phyloP scores from a whole-genome alignment of 2,329 filamentous ascomycete genomes.

The Fusarium incarnatum region DNA sequence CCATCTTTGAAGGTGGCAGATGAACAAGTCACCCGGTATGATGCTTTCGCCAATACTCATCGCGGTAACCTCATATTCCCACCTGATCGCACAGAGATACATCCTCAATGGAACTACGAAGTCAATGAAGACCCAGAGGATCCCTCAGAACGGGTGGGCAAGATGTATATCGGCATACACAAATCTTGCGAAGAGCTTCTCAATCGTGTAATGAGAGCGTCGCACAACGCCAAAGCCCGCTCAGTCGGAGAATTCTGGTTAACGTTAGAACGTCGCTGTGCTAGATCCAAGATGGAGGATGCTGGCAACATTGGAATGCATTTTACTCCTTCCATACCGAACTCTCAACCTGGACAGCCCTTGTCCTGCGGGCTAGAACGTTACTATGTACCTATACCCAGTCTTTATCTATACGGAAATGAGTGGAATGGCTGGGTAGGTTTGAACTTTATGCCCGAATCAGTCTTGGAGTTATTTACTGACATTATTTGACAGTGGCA shows the following conservation, averaged over 20 bases:
- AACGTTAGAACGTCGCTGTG: slow-evolving; percentile 6
- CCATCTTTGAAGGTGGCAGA: background rate
- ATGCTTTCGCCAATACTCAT: background rate
- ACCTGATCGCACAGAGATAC: background rate
- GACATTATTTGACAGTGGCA: background rate
- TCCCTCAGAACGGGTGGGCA: background rate
- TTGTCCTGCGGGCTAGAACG: background rate
- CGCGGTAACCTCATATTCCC: background rate
- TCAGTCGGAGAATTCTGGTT: slow-evolving; percentile 3
- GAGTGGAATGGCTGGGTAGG: slow-evolving; percentile 11
- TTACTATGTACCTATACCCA: background rate
- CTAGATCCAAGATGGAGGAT: background rate
- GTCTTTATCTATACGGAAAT: background rate
- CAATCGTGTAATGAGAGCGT: background rate
- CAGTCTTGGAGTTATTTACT: background rate
- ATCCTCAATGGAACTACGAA: background rate
- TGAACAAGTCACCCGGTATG: background rate
- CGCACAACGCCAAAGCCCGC: background rate
- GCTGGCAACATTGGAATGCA: background rate
- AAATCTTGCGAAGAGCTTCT: background rate
- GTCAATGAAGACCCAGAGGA: background rate
- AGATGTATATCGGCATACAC: slow-evolving; percentile 2
- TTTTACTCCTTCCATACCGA: background rate
- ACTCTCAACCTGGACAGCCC: background rate
- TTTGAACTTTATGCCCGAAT: background rate